phyloP scores from a whole-genome alignment of 106 monocot genomes.

The Dioscorea dumetorum region DNA sequence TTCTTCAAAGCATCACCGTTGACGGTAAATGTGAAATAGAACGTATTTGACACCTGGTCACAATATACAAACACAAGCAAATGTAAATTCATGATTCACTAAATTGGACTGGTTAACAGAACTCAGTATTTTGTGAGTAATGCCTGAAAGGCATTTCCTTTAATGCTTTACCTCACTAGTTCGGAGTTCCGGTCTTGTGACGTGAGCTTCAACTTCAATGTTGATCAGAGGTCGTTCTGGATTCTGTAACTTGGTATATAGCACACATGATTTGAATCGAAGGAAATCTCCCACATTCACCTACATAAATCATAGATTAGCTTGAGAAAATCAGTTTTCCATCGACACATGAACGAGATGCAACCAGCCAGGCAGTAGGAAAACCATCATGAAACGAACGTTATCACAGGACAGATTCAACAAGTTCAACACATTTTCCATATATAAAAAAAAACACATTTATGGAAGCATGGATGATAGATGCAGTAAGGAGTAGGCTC shows the following conservation, averaged over 20 bases:
- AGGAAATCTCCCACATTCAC: constrained; percentile 97
- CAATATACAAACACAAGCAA: not conserved
- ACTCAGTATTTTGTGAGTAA: not conserved
- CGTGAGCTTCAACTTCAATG: constrained; percentile 93
- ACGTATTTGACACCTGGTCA: constrained; percentile 84
- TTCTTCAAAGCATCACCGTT: constrained; percentile 48
- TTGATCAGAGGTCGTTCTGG: constrained; percentile 78
- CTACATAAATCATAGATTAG: constrained; percentile 17
- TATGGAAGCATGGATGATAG: not conserved
- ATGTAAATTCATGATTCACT: not conserved
- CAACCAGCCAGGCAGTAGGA: not conserved
- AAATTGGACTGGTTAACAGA: not conserved
- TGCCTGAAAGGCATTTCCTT: not conserved
- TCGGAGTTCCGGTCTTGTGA: constrained; percentile 89
- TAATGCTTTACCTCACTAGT: constrained; percentile 59
- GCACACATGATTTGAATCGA: constrained; percentile 88
- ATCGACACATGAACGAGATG: not conserved
- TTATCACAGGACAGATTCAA: not conserved
- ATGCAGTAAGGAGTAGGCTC: constrained; percentile 6
- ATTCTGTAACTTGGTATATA: constrained; percentile 84
- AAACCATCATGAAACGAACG: not conserved
- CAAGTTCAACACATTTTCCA: not conserved
- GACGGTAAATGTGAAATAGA: constrained; percentile 92
- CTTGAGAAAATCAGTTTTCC: not conserved
- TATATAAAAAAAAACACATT: not conserved